phyloP scores from a whole-genome alignment of 306 rosid species.

The Macrotyloma uniflorum region DNA sequence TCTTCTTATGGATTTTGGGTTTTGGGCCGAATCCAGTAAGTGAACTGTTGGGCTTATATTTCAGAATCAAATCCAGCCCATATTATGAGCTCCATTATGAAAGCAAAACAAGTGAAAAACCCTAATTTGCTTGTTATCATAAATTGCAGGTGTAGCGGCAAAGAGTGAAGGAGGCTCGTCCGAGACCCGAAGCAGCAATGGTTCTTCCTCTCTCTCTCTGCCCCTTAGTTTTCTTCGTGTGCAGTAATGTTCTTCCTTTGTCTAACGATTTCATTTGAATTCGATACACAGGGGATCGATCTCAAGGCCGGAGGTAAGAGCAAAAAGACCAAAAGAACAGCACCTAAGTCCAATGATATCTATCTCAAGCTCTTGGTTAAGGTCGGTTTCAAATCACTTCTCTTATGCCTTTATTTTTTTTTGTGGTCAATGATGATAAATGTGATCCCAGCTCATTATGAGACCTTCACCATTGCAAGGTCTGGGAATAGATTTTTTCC shows the following conservation, averaged over 20 bases:
- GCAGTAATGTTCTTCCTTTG: not conserved
- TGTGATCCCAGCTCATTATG: conserved; percentile 59
- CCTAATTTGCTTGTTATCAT: conserved; percentile 24
- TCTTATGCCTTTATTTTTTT: not conserved
- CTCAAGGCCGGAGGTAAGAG: conserved; percentile 93
- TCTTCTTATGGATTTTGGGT: not conserved
- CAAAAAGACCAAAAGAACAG: conserved; percentile 81
- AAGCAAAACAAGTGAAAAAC: conserved; percentile 9
- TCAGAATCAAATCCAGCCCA: not conserved
- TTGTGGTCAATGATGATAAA: conserved; percentile 40
- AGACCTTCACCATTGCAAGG: conserved; percentile 40
- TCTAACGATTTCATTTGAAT: not conserved
- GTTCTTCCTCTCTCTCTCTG: conserved; percentile 14
- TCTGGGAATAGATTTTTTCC: conserved; percentile 45
- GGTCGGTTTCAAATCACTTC: conserved; percentile 13
- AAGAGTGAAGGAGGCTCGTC: not conserved
- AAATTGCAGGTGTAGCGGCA: conserved; percentile 7
- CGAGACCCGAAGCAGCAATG: conserved; percentile 39
- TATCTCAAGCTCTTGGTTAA: conserved; percentile 68
- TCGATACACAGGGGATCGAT: conserved; percentile 44
- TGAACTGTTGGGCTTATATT: not conserved
- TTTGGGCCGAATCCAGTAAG: not conserved
- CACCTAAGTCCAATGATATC: conserved; percentile 88
- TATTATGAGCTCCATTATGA: not conserved
- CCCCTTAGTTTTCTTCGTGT: not conserved